Conservation (phyloP, 78 protist genomes). For the Dictyostelium purpureum region DNA sequence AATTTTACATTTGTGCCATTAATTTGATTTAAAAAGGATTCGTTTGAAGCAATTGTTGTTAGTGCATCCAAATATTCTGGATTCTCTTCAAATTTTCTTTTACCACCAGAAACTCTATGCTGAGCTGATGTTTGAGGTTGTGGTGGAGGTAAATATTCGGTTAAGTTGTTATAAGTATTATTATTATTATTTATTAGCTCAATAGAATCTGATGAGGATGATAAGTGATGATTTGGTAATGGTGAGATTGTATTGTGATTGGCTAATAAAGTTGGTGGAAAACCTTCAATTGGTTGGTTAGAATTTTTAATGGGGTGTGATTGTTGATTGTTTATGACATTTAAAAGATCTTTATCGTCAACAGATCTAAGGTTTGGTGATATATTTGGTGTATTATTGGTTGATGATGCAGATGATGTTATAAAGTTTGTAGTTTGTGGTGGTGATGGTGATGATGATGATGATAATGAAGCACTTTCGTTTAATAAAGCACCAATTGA, state of each 20-base stretch:
- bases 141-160: not conserved
- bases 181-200: not conserved
- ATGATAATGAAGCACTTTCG: not conserved
- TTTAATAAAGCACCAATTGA: constrained; percentile 14
- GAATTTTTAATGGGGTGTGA: not conserved
- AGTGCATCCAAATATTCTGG: not conserved
- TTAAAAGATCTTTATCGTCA: too few species aligned
- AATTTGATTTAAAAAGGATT: not conserved
- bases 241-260: not conserved
- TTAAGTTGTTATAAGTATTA: not conserved
- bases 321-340: not conserved
- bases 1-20: not conserved
- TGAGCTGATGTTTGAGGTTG: not conserved
- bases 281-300: too few species aligned
- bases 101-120: not conserved
- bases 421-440: too few species aligned
- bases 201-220: not conserved
- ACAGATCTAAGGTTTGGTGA: not conserved
- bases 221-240: not conserved
- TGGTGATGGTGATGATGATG: not conserved
- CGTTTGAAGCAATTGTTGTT: not conserved
- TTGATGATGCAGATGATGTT: too few species aligned
- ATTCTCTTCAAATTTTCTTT: not conserved
- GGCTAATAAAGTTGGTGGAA: not conserved
- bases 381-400: not conserved